A percentile compares a stretch with the other conserved stretches of the same genome.
Evolutionary conservation across 495 filamentous ascomycete genomes (phyloP).

Genomic region (Daldinia bambusicola): DNA sequence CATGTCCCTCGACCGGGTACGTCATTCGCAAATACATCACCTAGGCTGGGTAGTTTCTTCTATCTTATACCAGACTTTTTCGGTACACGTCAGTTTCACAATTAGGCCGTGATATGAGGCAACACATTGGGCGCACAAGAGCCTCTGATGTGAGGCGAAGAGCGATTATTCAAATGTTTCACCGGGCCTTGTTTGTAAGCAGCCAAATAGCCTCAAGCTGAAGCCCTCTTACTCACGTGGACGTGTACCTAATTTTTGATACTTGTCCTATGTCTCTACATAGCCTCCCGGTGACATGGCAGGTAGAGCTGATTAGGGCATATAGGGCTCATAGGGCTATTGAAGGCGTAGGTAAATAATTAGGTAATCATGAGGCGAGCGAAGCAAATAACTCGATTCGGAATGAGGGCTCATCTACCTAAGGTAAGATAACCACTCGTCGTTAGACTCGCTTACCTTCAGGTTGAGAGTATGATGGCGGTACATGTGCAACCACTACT

Average conservation of each 20-base stretch:
- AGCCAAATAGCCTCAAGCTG: constrained; percentile 5
- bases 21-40: not conserved
- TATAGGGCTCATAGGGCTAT: constrained; percentile 8
- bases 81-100: constrained; percentile 3
- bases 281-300: constrained; percentile 17
- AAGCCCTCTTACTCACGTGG: not conserved
- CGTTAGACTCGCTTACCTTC: constrained; percentile 2
- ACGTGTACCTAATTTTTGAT: constrained; percentile 3
- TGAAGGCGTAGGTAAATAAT: not conserved
- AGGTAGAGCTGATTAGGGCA: not conserved
- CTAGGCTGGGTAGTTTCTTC: too few species aligned
- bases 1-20: not conserved
- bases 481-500: constrained; percentile 10
- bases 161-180: constrained; percentile 10
- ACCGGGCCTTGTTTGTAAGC: constrained; percentile 17
- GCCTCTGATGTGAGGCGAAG: not conserved
- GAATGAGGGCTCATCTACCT: not conserved
- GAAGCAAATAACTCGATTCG: not conserved
- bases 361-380: constrained; percentile 1
- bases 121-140: constrained; percentile 8
- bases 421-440: not conserved
- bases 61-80: not conserved
- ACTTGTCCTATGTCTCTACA: constrained; percentile 11
- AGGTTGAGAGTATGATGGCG: constrained; percentile 1
- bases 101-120: constrained; percentile 5